These are phyloP conservation scores for Coemansia sp. DNA, from an alignment of 192 early-diverging fungal genomes.

Conservation along the genomic window DNA sequence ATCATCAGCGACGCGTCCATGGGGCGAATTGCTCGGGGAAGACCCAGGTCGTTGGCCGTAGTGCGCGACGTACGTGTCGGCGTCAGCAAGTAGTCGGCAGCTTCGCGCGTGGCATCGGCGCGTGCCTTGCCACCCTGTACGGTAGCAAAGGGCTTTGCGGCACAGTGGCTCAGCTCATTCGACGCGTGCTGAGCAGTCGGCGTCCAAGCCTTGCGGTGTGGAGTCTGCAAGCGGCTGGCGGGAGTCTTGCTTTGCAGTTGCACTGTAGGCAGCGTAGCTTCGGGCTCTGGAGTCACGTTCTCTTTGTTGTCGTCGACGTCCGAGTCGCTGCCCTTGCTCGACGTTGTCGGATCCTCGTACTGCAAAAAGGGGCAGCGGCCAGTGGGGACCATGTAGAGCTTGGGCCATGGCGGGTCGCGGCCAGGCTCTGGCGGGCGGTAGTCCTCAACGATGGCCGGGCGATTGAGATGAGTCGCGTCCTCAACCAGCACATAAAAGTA, in stretches of 20 bases:
- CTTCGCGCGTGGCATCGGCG: background rate
- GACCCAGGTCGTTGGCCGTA: background rate
- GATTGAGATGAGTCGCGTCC: constrained; percentile 47
- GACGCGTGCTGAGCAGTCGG: constrained; percentile 8
- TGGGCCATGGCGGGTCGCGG: constrained; percentile 56
- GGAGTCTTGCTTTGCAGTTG: constrained; percentile 50
- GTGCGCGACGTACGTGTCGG: constrained; percentile 39
- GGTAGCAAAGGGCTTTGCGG: constrained; percentile 1
- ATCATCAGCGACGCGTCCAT: constrained; percentile 18
- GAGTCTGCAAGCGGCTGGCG: constrained; percentile 32
- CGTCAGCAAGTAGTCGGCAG: constrained; percentile 16
- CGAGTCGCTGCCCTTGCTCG: constrained; percentile 54
- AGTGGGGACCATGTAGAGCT: constrained; percentile 57
- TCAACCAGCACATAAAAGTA: constrained; percentile 55
- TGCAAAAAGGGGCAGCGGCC: constrained; percentile 60
- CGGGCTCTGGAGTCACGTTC: constrained; percentile 52
- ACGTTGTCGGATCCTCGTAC: constrained; percentile 57
- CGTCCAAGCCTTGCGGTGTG: constrained; percentile 31
- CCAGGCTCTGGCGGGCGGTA: constrained; percentile 47
- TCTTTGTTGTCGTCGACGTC: constrained; percentile 52
- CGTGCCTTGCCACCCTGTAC: background rate
- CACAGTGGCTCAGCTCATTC: background rate
- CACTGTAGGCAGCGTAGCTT: constrained; percentile 30
- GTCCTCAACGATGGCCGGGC: constrained; percentile 55
- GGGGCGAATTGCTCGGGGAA: background rate